phyloP scores from a whole-genome alignment of 208 protist genomes.

The Leptomonas pyrrhocoris region DNA sequence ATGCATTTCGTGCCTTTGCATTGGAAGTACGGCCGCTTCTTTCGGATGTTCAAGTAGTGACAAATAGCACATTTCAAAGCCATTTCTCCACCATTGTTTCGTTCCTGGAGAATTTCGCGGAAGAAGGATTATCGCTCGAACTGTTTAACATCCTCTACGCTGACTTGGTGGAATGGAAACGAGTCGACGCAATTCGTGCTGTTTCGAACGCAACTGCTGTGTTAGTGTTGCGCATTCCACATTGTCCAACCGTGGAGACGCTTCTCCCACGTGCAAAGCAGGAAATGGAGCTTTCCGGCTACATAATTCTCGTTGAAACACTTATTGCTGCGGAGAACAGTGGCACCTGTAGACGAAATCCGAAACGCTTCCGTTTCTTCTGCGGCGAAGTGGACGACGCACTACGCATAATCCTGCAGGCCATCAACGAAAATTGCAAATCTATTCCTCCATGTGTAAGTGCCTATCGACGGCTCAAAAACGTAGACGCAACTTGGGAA shows the following conservation, averaged over 20 bases:
- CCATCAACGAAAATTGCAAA: background rate
- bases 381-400: conserved; percentile 9
- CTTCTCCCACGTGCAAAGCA: conserved; percentile 16
- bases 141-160: conserved; percentile 24
- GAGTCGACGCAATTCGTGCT: conserved; percentile 24
- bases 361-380: conserved; percentile 7
- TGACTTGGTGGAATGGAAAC: conserved; percentile 26
- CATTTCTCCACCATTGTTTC: conserved; percentile 31
- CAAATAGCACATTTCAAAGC: conserved; percentile 36
- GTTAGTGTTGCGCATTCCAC: conserved; percentile 1
- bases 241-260: background rate
- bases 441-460: conserved; percentile 24
- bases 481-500: background rate
- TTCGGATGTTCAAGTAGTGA: conserved; percentile 33
- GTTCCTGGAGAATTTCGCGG: conserved; percentile 22
- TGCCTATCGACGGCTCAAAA: conserved; percentile 20
- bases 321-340: background rate
- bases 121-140: conserved; percentile 22
- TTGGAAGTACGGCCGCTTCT: conserved; percentile 36
- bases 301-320: conserved; percentile 23
- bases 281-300: conserved; percentile 15
- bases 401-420: background rate
- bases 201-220: conserved; percentile 1
- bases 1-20: conserved; percentile 52
- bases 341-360: background rate